Evolutionary conservation across 2,329 filamentous ascomycete genomes (phyloP).

Genomic region (Davidsoniella australis): DNA sequence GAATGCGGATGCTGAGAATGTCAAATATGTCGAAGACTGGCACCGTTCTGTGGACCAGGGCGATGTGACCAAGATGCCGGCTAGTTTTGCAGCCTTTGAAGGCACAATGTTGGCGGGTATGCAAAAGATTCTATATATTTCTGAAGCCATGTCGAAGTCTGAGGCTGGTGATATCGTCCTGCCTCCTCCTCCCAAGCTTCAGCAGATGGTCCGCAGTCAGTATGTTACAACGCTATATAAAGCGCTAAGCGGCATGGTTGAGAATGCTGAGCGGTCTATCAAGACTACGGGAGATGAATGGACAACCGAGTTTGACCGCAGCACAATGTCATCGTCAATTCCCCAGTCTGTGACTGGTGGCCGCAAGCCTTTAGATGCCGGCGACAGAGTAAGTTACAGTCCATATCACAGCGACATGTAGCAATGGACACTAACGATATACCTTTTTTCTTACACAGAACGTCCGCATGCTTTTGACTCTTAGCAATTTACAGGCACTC

Average conservation of each 20-base stretch:
- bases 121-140: constrained; percentile 90
- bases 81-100: constrained; percentile 72
- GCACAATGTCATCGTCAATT: constrained; percentile 9
- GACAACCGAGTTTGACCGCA: constrained; percentile 29
- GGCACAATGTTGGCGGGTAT: constrained; percentile 65
- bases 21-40: constrained; percentile 90
- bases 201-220: constrained; percentile 79
- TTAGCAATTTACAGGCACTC: constrained; percentile 79
- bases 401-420: not conserved
- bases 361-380: constrained; percentile 33
- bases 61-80: constrained; percentile 82
- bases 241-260: constrained; percentile 85
- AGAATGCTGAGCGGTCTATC: constrained; percentile 70
- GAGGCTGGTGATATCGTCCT: constrained; percentile 62
- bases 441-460: constrained; percentile 35
- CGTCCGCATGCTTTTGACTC: constrained; percentile 79
- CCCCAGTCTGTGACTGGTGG: constrained; percentile 16
- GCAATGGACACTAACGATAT: not conserved
- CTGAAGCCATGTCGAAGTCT: constrained; percentile 63
- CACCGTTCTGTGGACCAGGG: constrained; percentile 62
- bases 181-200: constrained; percentile 68
- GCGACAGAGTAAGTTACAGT: constrained; percentile 32
- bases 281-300: constrained; percentile 48
- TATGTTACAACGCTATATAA: constrained; percentile 93
- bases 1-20: constrained; percentile 85